Evolutionary conservation across 2,329 filamentous ascomycete species (phyloP).

Genomic region (Pseudogymnoascus sp.): DNA sequence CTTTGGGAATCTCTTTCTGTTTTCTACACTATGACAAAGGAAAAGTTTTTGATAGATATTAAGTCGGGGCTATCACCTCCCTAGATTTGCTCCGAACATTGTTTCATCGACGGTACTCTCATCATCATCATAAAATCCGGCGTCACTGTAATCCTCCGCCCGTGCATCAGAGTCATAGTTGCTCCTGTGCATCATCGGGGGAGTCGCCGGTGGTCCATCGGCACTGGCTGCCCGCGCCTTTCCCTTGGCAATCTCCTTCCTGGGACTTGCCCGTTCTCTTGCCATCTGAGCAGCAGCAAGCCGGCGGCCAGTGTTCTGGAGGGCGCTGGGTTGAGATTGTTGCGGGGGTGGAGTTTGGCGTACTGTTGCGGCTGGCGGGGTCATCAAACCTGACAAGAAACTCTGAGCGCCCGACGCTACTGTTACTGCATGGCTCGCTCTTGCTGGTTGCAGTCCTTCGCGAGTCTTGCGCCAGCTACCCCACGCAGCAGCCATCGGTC

Average conservation of each 20-base stretch:
- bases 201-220: conserved; percentile 35
- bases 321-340: conserved; percentile 44
- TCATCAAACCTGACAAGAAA: conserved; percentile 73
- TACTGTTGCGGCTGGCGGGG: conserved; percentile 63
- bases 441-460: conserved; percentile 28
- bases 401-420: conserved; percentile 45
- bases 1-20: background rate
- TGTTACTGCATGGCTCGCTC: conserved; percentile 32
- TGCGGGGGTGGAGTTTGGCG: conserved; percentile 48
- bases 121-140: conserved; percentile 29
- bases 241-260: conserved; percentile 1
- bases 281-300: conserved; percentile 44
- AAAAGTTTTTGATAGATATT: conserved; percentile 3
- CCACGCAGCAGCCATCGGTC: conserved; percentile 77
- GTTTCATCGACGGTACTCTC: conserved; percentile 19
- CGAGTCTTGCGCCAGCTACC: conserved; percentile 77
- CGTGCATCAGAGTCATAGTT: conserved; percentile 55
- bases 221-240: conserved; percentile 28
- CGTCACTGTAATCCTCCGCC: conserved; percentile 39
- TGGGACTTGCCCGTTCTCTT: background rate
- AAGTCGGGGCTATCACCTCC: conserved; percentile 6
- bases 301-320: conserved; percentile 50
- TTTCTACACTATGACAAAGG: conserved; percentile 6
- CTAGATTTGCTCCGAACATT: conserved; percentile 11
- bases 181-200: conserved; percentile 51